Evolutionary conservation across 1,284 basidiomycete genomes (phyloP).

Genomic region (Ustilago tritici): DNA sequence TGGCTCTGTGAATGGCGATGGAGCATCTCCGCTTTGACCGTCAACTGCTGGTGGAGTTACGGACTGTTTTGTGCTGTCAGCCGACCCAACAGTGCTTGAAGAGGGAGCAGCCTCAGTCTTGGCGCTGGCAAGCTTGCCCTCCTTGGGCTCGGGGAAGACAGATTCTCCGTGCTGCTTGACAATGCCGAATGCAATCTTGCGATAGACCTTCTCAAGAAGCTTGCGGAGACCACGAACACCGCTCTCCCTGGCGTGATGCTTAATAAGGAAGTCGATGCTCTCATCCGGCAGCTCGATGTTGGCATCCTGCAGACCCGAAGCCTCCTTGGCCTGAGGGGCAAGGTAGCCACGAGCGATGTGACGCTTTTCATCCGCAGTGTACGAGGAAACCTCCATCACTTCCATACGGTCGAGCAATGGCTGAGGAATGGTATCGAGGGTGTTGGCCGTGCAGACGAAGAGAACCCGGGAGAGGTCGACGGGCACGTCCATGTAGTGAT

Average conservation of each 20-base stretch:
- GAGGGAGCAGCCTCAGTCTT: slow-evolving; percentile 37
- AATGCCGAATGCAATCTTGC: slow-evolving; percentile 93
- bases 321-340: slow-evolving; percentile 92
- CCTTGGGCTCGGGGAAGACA: slow-evolving; percentile 78
- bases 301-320: slow-evolving; percentile 78
- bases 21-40: slow-evolving; percentile 12
- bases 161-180: slow-evolving; percentile 92
- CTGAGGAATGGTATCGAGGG: slow-evolving; percentile 92
- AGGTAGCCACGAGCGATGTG: slow-evolving; percentile 92
- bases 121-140: slow-evolving; percentile 69
- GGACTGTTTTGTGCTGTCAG: slow-evolving; percentile 68
- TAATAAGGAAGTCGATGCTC: slow-evolving; percentile 89
- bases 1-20: slow-evolving; percentile 41
- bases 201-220: slow-evolving; percentile 82
- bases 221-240: slow-evolving; percentile 73
- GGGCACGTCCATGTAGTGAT: slow-evolving; percentile 98
- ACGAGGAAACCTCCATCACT: slow-evolving; percentile 86
- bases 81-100: slow-evolving; percentile 32
- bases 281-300: slow-evolving; percentile 65
- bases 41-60: slow-evolving; percentile 63
- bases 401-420: slow-evolving; percentile 92
- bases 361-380: slow-evolving; percentile 95
- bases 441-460: slow-evolving; percentile 86
- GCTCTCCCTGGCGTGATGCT: slow-evolving; percentile 96
- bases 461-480: slow-evolving; percentile 95